Evolutionary conservation across 306 rosid species (phyloP).

Genomic region (Lotus japonicus): DNA sequence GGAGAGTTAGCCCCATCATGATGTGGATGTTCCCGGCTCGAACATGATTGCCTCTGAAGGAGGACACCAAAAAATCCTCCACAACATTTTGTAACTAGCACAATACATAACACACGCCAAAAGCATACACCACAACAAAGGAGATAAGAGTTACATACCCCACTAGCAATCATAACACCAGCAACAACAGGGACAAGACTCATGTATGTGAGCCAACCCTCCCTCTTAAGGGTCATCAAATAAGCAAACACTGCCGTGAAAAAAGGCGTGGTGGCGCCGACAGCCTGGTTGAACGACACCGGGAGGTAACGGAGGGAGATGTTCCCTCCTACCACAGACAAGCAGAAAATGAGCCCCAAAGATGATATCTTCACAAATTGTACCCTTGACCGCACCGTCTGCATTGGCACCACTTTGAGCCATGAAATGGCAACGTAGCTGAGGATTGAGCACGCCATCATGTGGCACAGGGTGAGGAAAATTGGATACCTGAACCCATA

Average conservation of each 20-base stretch:
- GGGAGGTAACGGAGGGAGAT: conserved; percentile 36
- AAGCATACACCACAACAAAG: background rate
- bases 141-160: conserved; percentile 19
- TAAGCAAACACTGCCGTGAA: conserved; percentile 42
- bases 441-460: conserved; percentile 40
- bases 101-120: background rate
- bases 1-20: too few species aligned
- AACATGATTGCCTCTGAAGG: too few species aligned
- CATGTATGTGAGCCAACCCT: conserved; percentile 31
- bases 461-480: conserved; percentile 38
- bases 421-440: conserved; percentile 37
- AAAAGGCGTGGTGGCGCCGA: conserved; percentile 45
- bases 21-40: too few species aligned
- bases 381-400: conserved; percentile 29
- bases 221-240: conserved; percentile 25
- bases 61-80: too few species aligned
- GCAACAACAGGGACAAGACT: conserved; percentile 39
- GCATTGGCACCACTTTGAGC: conserved; percentile 33
- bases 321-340: conserved; percentile 42
- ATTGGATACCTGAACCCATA: conserved; percentile 41
- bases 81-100: too few species aligned
- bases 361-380: conserved; percentile 32
- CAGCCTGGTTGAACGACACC: conserved; percentile 43
- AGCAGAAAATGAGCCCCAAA: conserved; percentile 36
- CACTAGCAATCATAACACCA: conserved; percentile 43